A percentile compares a stretch with the other conserved stretches of the same genome.
Evolutionary conservation across 176 grass and related monocot species (phyloP).

Genomic region (Oryza meyeriana): DNA sequence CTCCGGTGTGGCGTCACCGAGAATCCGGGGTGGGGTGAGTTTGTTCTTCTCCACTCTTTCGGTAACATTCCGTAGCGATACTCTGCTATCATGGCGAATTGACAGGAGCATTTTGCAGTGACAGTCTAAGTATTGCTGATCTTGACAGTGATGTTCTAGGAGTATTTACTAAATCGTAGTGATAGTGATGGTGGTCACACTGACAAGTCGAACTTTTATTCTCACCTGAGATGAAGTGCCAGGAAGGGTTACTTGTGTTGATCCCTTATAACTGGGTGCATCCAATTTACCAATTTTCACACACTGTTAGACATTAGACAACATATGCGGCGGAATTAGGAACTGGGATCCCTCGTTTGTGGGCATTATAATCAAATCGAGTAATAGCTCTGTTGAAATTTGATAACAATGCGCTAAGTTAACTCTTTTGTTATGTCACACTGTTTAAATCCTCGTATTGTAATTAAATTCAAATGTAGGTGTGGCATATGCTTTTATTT

Average conservation of each 20-base stretch:
- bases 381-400: neutral
- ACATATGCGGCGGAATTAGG: neutral
- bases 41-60: neutral
- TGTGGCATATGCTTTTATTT: neutral
- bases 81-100: neutral
- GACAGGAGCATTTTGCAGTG: constrained; percentile 11
- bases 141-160: constrained; percentile 20
- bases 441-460: neutral
- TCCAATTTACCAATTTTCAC: neutral
- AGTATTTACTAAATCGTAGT: constrained; percentile 5
- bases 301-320: neutral
- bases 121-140: neutral
- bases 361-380: neutral
- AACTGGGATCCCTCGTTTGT: neutral
- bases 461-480: neutral
- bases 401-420: neutral
- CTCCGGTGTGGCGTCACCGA: constrained; percentile 65
- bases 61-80: neutral
- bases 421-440: constrained; percentile 4
- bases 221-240: neutral
- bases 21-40: constrained; percentile 84
- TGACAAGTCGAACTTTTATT: neutral
- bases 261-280: neutral
- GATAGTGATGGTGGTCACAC: constrained; percentile 9
- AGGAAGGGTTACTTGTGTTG: neutral